Conservation (phyloP, 768 basidiomycete genomes). For the Boletus edulis region DNA sequence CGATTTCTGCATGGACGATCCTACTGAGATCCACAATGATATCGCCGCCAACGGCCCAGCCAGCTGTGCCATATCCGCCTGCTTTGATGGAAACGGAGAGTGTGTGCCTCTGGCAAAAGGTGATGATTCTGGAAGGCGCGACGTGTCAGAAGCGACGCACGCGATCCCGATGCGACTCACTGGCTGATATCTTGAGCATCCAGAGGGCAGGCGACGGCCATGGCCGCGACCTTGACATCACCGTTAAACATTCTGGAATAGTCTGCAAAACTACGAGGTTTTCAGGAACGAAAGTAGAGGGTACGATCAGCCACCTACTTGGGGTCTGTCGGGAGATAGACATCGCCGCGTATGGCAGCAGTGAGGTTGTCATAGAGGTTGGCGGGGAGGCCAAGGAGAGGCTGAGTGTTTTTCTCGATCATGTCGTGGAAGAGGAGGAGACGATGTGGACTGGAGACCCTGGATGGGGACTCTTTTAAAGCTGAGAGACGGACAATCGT, state of each 20-base stretch:
- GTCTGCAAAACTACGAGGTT: constrained; percentile 24
- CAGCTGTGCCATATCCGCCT: constrained; percentile 89
- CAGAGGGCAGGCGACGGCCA: constrained; percentile 68
- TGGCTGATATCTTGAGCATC: constrained; percentile 82
- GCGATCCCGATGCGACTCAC: constrained; percentile 41
- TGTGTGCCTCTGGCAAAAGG: constrained; percentile 69
- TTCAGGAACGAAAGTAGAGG: not conserved
- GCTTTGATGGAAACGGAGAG: constrained; percentile 82
- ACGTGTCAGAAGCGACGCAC: constrained; percentile 5
- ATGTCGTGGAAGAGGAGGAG: constrained; percentile 12
- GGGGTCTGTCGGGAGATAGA: constrained; percentile 43
- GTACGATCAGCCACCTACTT: constrained; percentile 31
- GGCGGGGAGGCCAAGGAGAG: constrained; percentile 4
- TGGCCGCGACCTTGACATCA: constrained; percentile 57
- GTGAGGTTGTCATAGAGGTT: constrained; percentile 46
- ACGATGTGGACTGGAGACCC: constrained; percentile 2
- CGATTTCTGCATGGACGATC: constrained; percentile 67
- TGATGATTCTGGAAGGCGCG: constrained; percentile 47
- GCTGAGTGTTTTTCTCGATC: constrained; percentile 1
- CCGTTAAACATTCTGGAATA: constrained; percentile 69
- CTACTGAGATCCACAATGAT: constrained; percentile 78
- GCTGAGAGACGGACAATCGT: not conserved
- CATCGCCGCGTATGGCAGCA: constrained; percentile 43
- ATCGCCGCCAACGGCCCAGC: constrained; percentile 86
- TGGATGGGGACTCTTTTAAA: constrained; percentile 15